Evolutionary conservation across 139 green algal species (phyloP), one percentile per base, ranked within the genome.

Genomic region (Micromonas pusilla): DNA sequence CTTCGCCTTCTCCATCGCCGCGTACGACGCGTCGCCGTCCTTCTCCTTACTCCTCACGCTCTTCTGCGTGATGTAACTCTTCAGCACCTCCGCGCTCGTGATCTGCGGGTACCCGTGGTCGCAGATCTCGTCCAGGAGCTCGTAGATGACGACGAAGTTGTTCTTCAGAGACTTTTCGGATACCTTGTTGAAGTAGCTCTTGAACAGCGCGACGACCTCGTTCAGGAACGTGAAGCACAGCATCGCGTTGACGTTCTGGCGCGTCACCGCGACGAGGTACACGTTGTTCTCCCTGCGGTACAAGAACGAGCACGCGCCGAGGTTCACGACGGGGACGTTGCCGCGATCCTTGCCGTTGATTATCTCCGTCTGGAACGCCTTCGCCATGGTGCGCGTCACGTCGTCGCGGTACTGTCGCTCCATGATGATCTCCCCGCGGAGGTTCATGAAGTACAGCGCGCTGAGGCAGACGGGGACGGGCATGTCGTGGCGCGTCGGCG

Each of bases 141-240:
- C 93, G 80, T 97, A 97, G 70, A 98, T 97, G 9, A 98, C 85
- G n/a, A 97, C 89, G 86, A 97, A 97, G 83, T 98, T 97, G 80
- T 88, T 88, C 57, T 89, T 85, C 31, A 97, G 87, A 57, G 84
- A 85, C 19, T 88, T 85, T 80, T 97, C 93, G 37, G 85, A 91
- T 52, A 97, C 90, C 5, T 93, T 84, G 20, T 89, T 85, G 83
- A 97, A 98, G 85, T 98, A 98, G 2, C 86, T 86, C 66, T 87
- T 88, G 72, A 87, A 87, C 3, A 87, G 66, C 25, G n/a, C 32
- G 5, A 86, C 19, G 45, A 77, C 19, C 20, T 76, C 6, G 6
- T 32, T 6, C 62, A 32, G 4, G 62, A 68, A 32, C 62, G 91
- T 90, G 82, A 98, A 92, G 26, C 89, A 82, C 74, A 95, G 81